Conservation (phyloP, 176 grass and related monocot species). For the Saccharum spontaneum region DNA sequence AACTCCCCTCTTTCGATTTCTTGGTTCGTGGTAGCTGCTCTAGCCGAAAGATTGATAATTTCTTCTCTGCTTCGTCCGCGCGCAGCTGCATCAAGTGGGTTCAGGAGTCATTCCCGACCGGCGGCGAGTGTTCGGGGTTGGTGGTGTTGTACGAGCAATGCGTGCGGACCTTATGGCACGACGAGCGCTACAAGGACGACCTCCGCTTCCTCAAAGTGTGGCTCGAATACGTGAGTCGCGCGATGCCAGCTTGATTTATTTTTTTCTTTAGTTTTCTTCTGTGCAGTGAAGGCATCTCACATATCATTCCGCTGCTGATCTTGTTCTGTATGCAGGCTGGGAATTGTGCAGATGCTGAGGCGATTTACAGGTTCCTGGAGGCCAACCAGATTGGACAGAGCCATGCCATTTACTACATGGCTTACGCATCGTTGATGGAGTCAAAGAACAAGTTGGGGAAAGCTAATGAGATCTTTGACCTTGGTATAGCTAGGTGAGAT, state of each 20-base stretch:
- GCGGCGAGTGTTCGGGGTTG: conserved; percentile 84
- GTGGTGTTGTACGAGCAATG: conserved; percentile 97
- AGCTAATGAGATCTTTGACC: conserved; percentile 74
- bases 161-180: conserved; percentile 84
- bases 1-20: neutral
- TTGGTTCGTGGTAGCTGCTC: conserved; percentile 2
- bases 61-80: conserved; percentile 11
- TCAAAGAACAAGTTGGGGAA: conserved; percentile 82
- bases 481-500: conserved; percentile 89
- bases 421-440: conserved; percentile 66
- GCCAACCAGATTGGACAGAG: conserved; percentile 80
- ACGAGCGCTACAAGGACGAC: conserved; percentile 78
- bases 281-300: neutral
- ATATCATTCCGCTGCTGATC: neutral
- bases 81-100: conserved; percentile 96
- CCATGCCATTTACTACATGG: conserved; percentile 72
- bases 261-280: neutral
- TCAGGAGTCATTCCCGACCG: conserved; percentile 89
- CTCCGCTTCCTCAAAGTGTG: conserved; percentile 98
- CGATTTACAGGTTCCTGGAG: conserved; percentile 77
- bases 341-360: conserved; percentile 77
- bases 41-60: neutral
- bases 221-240: conserved; percentile 85
- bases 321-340: conserved; percentile 57
- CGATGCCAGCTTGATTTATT: neutral